Percentiles rank a stretch among this genome's conserved stretches.
phyloP scores from a whole-genome alignment of 2,329 filamentous ascomycete species.

The Stagonosporopsis tanaceti region DNA sequence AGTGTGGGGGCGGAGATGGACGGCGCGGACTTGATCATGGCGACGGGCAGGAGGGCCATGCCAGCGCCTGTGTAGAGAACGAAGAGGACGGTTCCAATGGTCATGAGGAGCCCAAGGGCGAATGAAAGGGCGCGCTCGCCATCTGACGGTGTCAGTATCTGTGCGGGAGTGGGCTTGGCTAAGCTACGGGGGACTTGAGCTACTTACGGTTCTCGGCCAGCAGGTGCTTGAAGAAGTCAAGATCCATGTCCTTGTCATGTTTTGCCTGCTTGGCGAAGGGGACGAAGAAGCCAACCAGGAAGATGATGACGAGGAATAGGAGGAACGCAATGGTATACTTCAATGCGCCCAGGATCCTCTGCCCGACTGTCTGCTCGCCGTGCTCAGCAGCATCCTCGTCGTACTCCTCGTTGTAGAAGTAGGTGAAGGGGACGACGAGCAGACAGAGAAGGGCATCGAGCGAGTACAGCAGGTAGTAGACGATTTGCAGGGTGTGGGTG shows the following conservation, averaged over 20 bases:
- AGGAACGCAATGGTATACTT: conserved; percentile 93
- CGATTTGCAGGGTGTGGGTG: conserved; percentile 79
- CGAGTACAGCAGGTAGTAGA: conserved; percentile 94
- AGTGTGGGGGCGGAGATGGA: conserved; percentile 83
- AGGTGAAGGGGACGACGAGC: conserved; percentile 90
- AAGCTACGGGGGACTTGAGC: conserved; percentile 11
- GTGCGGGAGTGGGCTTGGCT: neutral
- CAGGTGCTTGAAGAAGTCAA: conserved; percentile 91
- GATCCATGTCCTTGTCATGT: conserved; percentile 71
- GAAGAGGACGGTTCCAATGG: conserved; percentile 85
- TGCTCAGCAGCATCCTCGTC: conserved; percentile 88
- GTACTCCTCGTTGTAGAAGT: conserved; percentile 98
- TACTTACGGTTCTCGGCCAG: conserved; percentile 78
- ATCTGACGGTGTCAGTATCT: conserved; percentile 56
- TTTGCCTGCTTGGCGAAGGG: conserved; percentile 75
- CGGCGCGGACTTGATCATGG: conserved; percentile 90
- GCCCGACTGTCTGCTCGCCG: conserved; percentile 73
- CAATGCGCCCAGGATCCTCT: conserved; percentile 80
- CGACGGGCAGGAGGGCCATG: conserved; percentile 85
- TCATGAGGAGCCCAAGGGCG: conserved; percentile 85
- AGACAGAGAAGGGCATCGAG: conserved; percentile 90
- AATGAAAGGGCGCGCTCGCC: conserved; percentile 94
- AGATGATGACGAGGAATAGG: conserved; percentile 78
- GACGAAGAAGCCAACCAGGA: conserved; percentile 93
- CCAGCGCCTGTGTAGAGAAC: conserved; percentile 88